These are phyloP conservation scores for Artemisia tridentata DNA, from an alignment of 129 eudicot genomes.

Conservation along the genomic window DNA sequence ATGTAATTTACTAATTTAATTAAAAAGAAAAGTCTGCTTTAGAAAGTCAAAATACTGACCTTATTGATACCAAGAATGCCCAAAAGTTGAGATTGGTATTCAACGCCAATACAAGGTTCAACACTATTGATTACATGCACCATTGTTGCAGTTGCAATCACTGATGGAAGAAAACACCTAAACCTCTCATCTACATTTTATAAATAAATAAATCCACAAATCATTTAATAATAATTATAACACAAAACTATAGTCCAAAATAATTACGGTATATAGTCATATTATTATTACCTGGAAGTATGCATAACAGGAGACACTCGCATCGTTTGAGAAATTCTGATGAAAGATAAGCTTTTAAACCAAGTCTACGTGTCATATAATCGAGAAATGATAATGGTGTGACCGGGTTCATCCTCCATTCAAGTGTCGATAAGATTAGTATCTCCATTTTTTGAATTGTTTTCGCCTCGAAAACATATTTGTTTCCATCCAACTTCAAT, in stretches of 20 bases:
- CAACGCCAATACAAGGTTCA: slow-evolving; percentile 55
- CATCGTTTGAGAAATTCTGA: slow-evolving; percentile 57
- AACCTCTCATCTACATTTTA: slow-evolving; percentile 65
- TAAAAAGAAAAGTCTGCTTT: not conserved
- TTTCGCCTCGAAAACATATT: slow-evolving; percentile 66
- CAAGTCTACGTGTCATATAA: slow-evolving; percentile 55
- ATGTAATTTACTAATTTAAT: not conserved
- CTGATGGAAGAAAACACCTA: slow-evolving; percentile 70
- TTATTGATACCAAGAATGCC: slow-evolving; percentile 66
- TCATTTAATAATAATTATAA: not conserved
- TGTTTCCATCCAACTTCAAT: slow-evolving; percentile 68
- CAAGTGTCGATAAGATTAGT: slow-evolving; percentile 59
- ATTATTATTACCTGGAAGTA: slow-evolving; percentile 45
- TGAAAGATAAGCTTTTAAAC: slow-evolving; percentile 36
- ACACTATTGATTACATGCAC: slow-evolving; percentile 60
- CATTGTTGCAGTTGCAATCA: slow-evolving; percentile 79
- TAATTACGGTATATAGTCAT: not conserved
- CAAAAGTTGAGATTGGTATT: slow-evolving; percentile 59
- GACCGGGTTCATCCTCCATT: slow-evolving; percentile 90
- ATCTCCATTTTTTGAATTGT: slow-evolving; percentile 89
- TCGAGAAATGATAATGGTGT: slow-evolving; percentile 77
- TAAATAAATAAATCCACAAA: not conserved
- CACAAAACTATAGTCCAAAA: not conserved
- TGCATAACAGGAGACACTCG: slow-evolving; percentile 57
- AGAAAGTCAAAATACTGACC: slow-evolving; percentile 31